These are phyloP conservation scores for Colletotrichum australisinense DNA, from an alignment of 2,329 filamentous ascomycete genomes.

Conservation along the genomic window DNA sequence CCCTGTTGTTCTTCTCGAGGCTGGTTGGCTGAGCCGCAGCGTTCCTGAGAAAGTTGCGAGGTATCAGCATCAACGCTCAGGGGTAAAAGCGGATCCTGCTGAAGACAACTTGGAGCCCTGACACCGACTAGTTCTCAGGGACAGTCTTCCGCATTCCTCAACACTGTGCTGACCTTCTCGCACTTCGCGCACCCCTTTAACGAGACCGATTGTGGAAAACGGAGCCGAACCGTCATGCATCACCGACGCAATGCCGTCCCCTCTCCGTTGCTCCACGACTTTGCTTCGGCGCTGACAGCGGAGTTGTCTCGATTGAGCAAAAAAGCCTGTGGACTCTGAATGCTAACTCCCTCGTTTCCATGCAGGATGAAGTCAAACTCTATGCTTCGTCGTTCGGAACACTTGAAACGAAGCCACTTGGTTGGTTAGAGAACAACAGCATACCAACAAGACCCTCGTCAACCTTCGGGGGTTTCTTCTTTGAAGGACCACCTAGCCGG, in stretches of 20 bases:
- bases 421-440: not conserved
- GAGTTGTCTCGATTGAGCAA: not conserved
- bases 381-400: not conserved
- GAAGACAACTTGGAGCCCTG: conserved; percentile 32
- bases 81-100: conserved; percentile 40
- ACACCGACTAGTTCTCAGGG: not conserved
- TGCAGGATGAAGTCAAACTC: not conserved
- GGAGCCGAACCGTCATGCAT: conserved; percentile 32
- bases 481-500: not conserved
- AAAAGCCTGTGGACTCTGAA: not conserved
- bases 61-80: conserved; percentile 36
- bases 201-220: conserved; percentile 23
- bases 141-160: conserved; percentile 16
- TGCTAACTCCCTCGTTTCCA: not conserved
- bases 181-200: conserved; percentile 8
- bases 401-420: not conserved
- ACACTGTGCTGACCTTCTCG: conserved; percentile 17
- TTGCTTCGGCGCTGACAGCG: conserved; percentile 17
- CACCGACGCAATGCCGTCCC: conserved; percentile 13
- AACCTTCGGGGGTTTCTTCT: not conserved
- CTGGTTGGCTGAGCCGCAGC: conserved; percentile 26
- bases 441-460: not conserved
- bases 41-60: conserved; percentile 27
- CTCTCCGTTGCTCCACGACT: not conserved
- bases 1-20: not conserved